Conservation (phyloP, 768 basidiomycete species). For the Russula dissimulans region DNA sequence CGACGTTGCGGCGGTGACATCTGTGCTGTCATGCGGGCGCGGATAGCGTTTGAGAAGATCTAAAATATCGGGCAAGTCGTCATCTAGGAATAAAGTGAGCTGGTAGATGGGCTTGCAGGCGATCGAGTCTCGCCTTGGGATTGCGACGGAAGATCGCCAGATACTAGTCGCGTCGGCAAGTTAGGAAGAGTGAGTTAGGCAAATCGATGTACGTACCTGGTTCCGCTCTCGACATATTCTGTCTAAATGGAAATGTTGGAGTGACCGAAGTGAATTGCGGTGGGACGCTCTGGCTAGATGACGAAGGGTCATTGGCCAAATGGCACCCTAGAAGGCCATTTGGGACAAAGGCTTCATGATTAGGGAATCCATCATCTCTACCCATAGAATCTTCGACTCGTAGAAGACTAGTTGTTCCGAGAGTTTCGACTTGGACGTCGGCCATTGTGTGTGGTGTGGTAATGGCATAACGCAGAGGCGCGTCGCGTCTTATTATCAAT, state of each 20-base stretch:
- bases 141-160: not conserved
- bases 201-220: not conserved
- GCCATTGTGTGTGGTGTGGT: not conserved
- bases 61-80: conserved; percentile 15
- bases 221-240: not conserved
- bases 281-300: not conserved
- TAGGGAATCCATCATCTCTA: not conserved
- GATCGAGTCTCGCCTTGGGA: conserved; percentile 14
- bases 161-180: not conserved
- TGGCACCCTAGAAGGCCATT: conserved; percentile 11
- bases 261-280: not conserved
- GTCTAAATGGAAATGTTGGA: conserved; percentile 5
- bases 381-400: not conserved
- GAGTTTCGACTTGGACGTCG: not conserved
- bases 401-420: conserved; percentile 3
- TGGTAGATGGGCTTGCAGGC: not conserved
- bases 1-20: not conserved
- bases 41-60: conserved; percentile 17
- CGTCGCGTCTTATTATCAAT: conserved; percentile 4
- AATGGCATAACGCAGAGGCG: not conserved
- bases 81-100: not conserved
- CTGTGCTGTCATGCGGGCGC: not conserved
- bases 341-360: conserved; percentile 2
- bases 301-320: not conserved
- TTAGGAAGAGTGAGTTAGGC: not conserved